Evolutionary conservation across 768 basidiomycete species (phyloP), one percentile per base, ranked within the genome.

Genomic region (Mycena epipterygia): DNA sequence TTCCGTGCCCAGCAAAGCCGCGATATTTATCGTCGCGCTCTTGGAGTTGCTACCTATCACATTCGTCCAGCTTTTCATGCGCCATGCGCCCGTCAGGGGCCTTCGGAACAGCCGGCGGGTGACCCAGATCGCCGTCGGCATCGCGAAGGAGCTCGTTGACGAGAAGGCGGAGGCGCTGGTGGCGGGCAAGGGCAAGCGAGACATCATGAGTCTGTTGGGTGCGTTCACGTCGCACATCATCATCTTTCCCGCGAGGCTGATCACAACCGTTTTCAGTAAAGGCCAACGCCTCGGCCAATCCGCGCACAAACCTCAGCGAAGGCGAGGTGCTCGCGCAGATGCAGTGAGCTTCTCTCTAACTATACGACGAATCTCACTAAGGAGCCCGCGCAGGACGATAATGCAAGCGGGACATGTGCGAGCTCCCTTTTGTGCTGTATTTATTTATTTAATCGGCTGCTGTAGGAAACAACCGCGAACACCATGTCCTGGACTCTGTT

Each of bases 401-500:
- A 63, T 63, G 61, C 51, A 53, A 32, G 68, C 60, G 8, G 68
- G 68, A 37, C 68, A 69, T 41, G 64, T 66, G 41, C 35, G 64
- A n/a, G 19, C 33, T 30, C 1, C 2, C 25, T 21, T 5, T 35
- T 12, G 17, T 23, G 16, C 37, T 21, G 3, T 17, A 6, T 11
- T 21, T 21, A n/a, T 55, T n/a, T n/a, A 11, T 14, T 86, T 86
- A 2, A 88, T 49, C 1, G 23, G 4, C 42, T n/a, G n/a, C n/a
- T 5, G 13, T n/a, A 92, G 76, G 91, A 91, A 76, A 92, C 91
- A 4, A 89, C 87, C 56, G 86, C 91, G 7, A 88, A 85, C 39
- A 83, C 87, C 2, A 58, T 91, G 33, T 84, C 84, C 64, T 94
- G 91, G 91, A 84, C 88, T 9, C 79, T 94, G 5, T 82, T 91